Base-by-base conservation (phyloP, 2,329 filamentous ascomycete genomes). In the Colletotrichum shisoi region DNA sequence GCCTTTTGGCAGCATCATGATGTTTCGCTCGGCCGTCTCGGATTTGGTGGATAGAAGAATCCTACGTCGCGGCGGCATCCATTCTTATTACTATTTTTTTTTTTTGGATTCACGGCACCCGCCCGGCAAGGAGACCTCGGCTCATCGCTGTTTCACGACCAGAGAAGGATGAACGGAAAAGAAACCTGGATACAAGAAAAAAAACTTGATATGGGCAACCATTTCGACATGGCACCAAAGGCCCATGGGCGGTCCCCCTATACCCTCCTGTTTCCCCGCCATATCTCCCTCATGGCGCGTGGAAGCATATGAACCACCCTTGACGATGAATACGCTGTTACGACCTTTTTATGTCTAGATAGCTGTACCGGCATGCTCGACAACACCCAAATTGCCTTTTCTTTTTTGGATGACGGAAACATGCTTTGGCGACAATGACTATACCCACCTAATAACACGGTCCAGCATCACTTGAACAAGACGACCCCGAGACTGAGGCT, bases 241-340 rank as follows among this genome's bases (percentile, higher is more conserved):
- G 58, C 71, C 66, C 70, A 71, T 70, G 72, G 56, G 71, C 72
- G 70, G 72, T 72, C 72, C 69, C 73, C 75, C 56, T 70, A 74
- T 72, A 71, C 73, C 63, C 61, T 57, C 54, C 57, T 52, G 67
- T 65, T 62, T 73, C 69, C 70, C 69, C 61, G 64, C 65, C 63
- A 67, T 64, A 60, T 31, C 48, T 67, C 57, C 42, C 57, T 57
- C 49, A 68, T 68, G 66, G 66, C 66, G 66, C 66, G 62, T 51
- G 62, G 66, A 57, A 68, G 57, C 66, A 68, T 62, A 68, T 66
- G 66, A 68, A 68, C 66, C 66, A 67, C 66, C 66, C 76, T 78
- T 80, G 79, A 81, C 78, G 79, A 81, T 79, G 76, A 80, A 69
- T 70, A 78, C 77, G 77, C 76, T 79, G 79, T 80, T 76, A 81